Evolutionary conservation across 2,329 filamentous ascomycete genomes (phyloP), one percentile per base, ranked within the genome.

Genomic region (Furcasterigmium sp.): DNA sequence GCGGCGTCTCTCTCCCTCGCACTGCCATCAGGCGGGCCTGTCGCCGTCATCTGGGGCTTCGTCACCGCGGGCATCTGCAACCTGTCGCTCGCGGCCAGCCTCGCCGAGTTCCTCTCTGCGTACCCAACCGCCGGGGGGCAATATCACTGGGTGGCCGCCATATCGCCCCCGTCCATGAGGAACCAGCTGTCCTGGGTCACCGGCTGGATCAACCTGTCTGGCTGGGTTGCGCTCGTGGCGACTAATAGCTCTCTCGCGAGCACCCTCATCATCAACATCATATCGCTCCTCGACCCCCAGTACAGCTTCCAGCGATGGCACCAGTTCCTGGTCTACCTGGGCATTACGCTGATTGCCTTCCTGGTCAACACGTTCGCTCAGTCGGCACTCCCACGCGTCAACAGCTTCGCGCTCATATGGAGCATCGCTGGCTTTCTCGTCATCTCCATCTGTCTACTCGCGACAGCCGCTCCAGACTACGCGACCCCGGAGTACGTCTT

Each of bases 31-130:
- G 87, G 87, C 34, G 87, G 87, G 0, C 76, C 82, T 17, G 80
- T 76, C 8, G 76, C 82, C 45, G 82, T 90, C 32, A 75, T 91
- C 45, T 91, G 86, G 85, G 86, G 85, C 3, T 62, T 84, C 32
- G 15, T 35, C 5, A 17, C 15, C 8, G 14, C n/a, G 11, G 32
- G 14, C 32, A 35, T 69, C 5, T 70, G 67, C 51, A 70, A 68
- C 45, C 56, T 72, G 7, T 62, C 61, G 7, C 54, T 72, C 2
- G 62, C 61, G 0, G 60, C 65, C 0, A 70, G 65, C 21, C 51
- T 72, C 6, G 69, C 63, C 2, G 69, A 72, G 44, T 50, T 72
- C 2, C 59, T 62, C 0, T 62, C 66, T 2, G 63, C 70, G 32
- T 72, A 66, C 63, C 69, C 67, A 0, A 72, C 69, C 0, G 65